A percentile compares a stretch with the other conserved stretches of the same genome.
Conservation (phyloP, 2,329 filamentous ascomycete species). For the Stenocarpella maydis region DNA sequence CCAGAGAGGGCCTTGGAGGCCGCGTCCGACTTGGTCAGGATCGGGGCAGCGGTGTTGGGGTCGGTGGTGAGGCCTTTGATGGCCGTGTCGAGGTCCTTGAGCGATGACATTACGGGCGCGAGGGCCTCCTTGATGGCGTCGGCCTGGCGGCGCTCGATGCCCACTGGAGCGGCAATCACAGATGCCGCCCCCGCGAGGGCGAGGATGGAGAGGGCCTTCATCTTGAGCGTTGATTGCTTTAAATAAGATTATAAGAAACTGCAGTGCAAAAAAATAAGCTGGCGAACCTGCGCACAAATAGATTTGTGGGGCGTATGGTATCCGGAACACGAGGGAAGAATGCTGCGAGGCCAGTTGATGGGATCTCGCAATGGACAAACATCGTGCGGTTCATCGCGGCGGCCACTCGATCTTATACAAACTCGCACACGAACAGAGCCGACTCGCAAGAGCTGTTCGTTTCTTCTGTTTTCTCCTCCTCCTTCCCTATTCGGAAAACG, state of each 20-base stretch:
- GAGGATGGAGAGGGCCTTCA: constrained; percentile 19
- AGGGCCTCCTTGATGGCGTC: constrained; percentile 26
- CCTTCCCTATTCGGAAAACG: constrained; percentile 20
- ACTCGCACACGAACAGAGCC: not conserved
- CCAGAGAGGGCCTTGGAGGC: constrained; percentile 20
- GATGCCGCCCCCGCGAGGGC: constrained; percentile 4
- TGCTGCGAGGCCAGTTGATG: not conserved
- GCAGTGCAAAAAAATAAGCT: not conserved
- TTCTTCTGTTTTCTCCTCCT: constrained; percentile 31
- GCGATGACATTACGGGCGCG: constrained; percentile 27
- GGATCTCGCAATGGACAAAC: not conserved
- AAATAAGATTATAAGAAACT: not conserved
- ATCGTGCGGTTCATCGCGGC: constrained; percentile 3
- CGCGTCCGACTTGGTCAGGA: constrained; percentile 18
- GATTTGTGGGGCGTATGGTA: constrained; percentile 5
- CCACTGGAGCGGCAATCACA: constrained; percentile 6
- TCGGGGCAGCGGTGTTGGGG: constrained; percentile 20
- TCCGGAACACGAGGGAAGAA: not conserved
- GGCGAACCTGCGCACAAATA: constrained; percentile 27
- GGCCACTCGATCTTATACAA: constrained; percentile 9
- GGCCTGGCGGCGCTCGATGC: constrained; percentile 13
- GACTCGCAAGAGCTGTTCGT: not conserved
- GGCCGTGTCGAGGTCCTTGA: constrained; percentile 27
- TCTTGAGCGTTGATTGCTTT: not conserved
- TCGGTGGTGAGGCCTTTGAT: constrained; percentile 29